Evolutionary conservation across 108 stramenopile species (phyloP).

Genomic region (Pseudonitzschia multistriata): DNA sequence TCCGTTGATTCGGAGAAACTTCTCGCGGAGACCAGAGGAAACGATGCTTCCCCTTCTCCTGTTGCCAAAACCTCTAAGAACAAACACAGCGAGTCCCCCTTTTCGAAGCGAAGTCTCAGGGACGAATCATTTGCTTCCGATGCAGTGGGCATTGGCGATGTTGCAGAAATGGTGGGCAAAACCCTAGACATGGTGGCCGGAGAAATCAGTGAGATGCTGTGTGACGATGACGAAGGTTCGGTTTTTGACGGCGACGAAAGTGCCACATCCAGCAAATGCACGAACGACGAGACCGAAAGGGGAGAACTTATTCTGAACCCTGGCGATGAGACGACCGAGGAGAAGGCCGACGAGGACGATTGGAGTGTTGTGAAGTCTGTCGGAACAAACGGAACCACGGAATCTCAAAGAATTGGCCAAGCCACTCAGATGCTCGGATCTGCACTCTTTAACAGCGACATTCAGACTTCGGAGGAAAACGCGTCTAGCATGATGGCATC

Average conservation of each 20-base stretch:
- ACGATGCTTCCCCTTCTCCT: slow-evolving; percentile 13
- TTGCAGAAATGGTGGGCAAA: slow-evolving; percentile 66
- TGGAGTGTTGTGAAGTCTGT: slow-evolving; percentile 37
- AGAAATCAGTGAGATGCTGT: slow-evolving; percentile 44
- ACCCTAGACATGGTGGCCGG: slow-evolving; percentile 49
- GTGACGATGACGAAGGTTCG: slow-evolving; percentile 30
- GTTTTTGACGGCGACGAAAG: too few relatives aligned
- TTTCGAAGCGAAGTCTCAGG: background rate
- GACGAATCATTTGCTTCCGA: slow-evolving; percentile 67
- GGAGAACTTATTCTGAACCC: slow-evolving; percentile 16
- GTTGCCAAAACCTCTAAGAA: background rate
- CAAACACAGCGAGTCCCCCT: background rate
- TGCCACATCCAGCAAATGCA: too few relatives aligned
- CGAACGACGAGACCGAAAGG: background rate
- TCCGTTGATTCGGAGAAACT: slow-evolving; percentile 32
- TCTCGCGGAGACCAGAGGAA: slow-evolving; percentile 10
- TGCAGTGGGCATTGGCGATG: slow-evolving; percentile 69
- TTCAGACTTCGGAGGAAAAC: slow-evolving; percentile 31
- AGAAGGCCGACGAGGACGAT: slow-evolving; percentile 16
- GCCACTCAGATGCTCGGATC: slow-evolving; percentile 66
- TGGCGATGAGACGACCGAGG: slow-evolving; percentile 14
- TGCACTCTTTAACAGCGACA: slow-evolving; percentile 63
- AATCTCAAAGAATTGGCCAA: slow-evolving; percentile 42
- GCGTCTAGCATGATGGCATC: slow-evolving; percentile 9
- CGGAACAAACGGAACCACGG: slow-evolving; percentile 29